These are phyloP conservation scores for Rhizopus microsporus DNA, from an alignment of 371 early-diverging fungal species.

Conservation along the genomic window DNA sequence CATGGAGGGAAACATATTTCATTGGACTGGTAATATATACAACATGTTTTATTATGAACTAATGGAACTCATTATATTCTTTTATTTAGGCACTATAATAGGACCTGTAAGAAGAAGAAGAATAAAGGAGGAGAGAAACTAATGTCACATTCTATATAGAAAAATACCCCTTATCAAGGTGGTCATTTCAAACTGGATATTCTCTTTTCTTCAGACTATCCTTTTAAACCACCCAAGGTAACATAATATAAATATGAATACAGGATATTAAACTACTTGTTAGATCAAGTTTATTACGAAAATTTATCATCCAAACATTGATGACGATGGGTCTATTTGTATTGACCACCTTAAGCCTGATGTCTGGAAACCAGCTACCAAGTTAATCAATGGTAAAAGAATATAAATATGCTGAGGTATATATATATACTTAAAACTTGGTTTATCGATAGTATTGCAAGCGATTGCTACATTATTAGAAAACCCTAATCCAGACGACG, in stretches of 20 bases:
- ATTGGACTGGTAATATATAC: slow-evolving; percentile 71
- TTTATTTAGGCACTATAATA: slow-evolving; percentile 24
- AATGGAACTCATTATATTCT: background rate
- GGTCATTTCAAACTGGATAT: slow-evolving; percentile 85
- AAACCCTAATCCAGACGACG: slow-evolving; percentile 92
- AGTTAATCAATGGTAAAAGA: slow-evolving; percentile 59
- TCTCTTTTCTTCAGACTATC: slow-evolving; percentile 83
- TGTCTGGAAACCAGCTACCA: slow-evolving; percentile 93
- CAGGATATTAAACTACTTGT: background rate
- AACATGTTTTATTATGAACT: background rate
- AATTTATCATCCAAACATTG: slow-evolving; percentile 94
- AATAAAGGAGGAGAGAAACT: background rate
- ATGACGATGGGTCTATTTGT: slow-evolving; percentile 81
- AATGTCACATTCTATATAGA: slow-evolving; percentile 21
- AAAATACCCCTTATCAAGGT: slow-evolving; percentile 77
- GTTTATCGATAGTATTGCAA: slow-evolving; percentile 56
- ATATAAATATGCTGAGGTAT: background rate
- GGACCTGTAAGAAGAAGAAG: slow-evolving; percentile 41
- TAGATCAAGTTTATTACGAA: slow-evolving; percentile 84
- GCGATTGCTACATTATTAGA: slow-evolving; percentile 73
- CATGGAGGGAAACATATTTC: slow-evolving; percentile 69
- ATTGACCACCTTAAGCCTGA: slow-evolving; percentile 82
- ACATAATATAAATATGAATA: slow-evolving; percentile 1
- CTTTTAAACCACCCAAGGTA: slow-evolving; percentile 92
- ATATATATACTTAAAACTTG: background rate